phyloP scores from a whole-genome alignment of 768 basidiomycete genomes.

The Panaeolus cyanescens region DNA sequence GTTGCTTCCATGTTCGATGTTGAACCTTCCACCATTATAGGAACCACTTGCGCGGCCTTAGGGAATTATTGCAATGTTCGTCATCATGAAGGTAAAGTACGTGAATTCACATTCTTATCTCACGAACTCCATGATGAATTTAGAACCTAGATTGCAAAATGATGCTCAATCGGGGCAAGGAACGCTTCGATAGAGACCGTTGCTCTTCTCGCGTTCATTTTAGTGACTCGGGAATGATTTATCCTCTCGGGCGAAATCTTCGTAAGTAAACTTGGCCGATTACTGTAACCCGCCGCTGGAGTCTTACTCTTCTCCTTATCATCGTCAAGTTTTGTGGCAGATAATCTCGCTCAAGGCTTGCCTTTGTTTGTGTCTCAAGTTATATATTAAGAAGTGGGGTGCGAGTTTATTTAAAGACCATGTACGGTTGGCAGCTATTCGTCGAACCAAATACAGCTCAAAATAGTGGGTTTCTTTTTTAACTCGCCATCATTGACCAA shows the following conservation, averaged over 20 bases:
- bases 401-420: neutral
- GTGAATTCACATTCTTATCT: neutral
- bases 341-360: neutral
- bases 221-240: neutral
- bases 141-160: neutral
- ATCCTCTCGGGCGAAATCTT: neutral
- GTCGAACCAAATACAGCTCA: neutral
- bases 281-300: neutral
- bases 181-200: neutral
- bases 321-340: neutral
- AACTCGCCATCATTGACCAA: too few species aligned
- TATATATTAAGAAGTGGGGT: neutral
- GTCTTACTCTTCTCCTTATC: neutral
- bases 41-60: too few species aligned
- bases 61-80: too few species aligned
- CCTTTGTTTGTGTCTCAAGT: neutral
- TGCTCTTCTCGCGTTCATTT: neutral
- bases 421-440: neutral
- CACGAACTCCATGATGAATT: neutral
- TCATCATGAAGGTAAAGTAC: neutral
- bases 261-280: neutral
- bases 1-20: too few species aligned
- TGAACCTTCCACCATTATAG: too few species aligned
- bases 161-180: neutral
- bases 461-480: too few species aligned